phyloP scores from a whole-genome alignment of 2,329 filamentous ascomycete genomes.

The Aciculosporium take region DNA sequence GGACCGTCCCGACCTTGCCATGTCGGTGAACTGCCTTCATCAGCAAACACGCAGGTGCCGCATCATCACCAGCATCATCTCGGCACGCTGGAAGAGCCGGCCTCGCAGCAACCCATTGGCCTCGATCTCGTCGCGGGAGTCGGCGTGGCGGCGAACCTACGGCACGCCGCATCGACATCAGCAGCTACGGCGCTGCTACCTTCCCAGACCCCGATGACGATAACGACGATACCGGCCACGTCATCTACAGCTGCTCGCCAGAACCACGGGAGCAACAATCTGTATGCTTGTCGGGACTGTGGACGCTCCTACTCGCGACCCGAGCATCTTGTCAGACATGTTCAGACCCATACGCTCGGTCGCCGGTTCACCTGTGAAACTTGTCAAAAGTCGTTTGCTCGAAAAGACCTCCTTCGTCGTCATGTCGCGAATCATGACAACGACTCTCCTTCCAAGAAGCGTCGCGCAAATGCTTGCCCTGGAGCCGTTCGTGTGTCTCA shows the following conservation, averaged over 20 bases:
- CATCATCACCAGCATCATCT: background rate
- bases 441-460: conserved; percentile 32
- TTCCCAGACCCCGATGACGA: conserved; percentile 1
- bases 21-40: conserved; percentile 1
- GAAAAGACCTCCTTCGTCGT: conserved; percentile 38
- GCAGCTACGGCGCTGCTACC: background rate
- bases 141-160: background rate
- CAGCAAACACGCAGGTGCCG: background rate
- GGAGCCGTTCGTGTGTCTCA: conserved; percentile 36
- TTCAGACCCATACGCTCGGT: conserved; percentile 35
- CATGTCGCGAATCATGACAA: conserved; percentile 38
- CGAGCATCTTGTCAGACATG: conserved; percentile 38
- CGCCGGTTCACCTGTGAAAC: conserved; percentile 35
- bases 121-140: background rate
- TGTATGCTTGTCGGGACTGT: conserved; percentile 39
- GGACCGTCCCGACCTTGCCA: conserved; percentile 14
- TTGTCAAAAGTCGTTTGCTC: conserved; percentile 39
- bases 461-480: conserved; percentile 29
- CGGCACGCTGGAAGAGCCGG: background rate
- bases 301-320: conserved; percentile 36
- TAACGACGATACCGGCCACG: background rate
- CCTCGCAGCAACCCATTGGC: background rate
- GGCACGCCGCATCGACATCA: background rate
- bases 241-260: background rate
- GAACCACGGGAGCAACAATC: conserved; percentile 17